Evolutionary conservation across 768 basidiomycete genomes (phyloP).

Genomic region (Leucocoprinus leucothites): DNA sequence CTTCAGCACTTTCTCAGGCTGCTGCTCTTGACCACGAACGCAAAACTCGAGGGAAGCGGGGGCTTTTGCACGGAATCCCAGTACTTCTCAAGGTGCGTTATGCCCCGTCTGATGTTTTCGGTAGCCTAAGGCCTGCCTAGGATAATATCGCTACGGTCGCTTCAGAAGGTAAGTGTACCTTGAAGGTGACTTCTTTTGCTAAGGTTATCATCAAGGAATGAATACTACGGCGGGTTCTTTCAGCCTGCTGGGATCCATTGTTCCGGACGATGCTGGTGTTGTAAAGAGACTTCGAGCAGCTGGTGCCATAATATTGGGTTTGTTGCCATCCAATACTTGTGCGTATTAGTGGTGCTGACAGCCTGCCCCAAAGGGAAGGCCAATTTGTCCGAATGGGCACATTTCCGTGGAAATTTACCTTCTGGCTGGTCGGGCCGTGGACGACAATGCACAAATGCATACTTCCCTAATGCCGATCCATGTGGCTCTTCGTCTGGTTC

Average conservation of each 20-base stretch:
- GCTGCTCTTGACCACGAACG: constrained; percentile 46
- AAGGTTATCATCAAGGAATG: constrained; percentile 27
- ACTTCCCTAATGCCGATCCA: constrained; percentile 48
- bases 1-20: constrained; percentile 49
- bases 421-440: constrained; percentile 59
- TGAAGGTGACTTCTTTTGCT: background rate
- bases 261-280: constrained; percentile 44
- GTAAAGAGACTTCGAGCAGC: constrained; percentile 39
- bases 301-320: constrained; percentile 44
- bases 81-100: constrained; percentile 42
- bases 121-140: constrained; percentile 17
- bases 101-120: background rate
- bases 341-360: background rate
- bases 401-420: constrained; percentile 42
- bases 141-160: constrained; percentile 47
- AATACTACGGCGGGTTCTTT: constrained; percentile 47
- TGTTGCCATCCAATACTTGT: background rate
- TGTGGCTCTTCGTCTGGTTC: constrained; percentile 61
- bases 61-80: constrained; percentile 53
- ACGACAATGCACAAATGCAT: constrained; percentile 49
- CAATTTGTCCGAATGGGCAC: constrained; percentile 53
- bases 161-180: constrained; percentile 31
- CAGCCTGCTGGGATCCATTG: constrained; percentile 37
- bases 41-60: constrained; percentile 36
- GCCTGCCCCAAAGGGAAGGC: constrained; percentile 39